Percentiles rank a stretch among this genome's conserved stretches.
phyloP scores from a whole-genome alignment of 371 early-diverging fungal genomes.

The Circinella minor region DNA sequence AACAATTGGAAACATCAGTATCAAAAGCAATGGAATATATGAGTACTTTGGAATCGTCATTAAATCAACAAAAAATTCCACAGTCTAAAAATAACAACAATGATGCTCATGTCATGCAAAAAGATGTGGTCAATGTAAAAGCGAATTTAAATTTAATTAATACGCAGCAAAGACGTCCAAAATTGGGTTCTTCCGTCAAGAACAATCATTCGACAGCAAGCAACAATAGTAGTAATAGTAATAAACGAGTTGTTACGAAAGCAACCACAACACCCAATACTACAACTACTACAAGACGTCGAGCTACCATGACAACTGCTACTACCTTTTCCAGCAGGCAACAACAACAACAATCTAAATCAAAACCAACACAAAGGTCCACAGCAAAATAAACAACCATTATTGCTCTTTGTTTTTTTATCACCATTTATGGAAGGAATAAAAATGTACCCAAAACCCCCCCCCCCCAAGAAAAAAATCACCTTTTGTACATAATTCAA shows the following conservation, averaged over 20 bases:
- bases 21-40: slow-evolving; percentile 5
- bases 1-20: slow-evolving; percentile 5
- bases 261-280: not conserved
- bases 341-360: not conserved
- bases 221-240: no score
- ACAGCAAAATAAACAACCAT: not conserved
- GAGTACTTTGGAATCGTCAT: not conserved
- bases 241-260: no score
- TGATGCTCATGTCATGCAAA: not conserved
- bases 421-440: no score
- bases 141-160: no score
- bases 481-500: no score
- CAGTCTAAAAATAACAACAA: not conserved
- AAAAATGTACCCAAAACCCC: no score
- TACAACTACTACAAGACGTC: not conserved
- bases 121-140: not conserved
- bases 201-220: no score
- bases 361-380: no score
- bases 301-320: not conserved
- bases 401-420: not conserved
- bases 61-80: not conserved
- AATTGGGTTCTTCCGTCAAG: not conserved
- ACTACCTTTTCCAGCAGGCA: not conserved
- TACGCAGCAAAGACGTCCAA: not conserved
- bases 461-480: no score